Conservation (phyloP, 1,284 basidiomycete species). For the Coniferiporia weirii region DNA sequence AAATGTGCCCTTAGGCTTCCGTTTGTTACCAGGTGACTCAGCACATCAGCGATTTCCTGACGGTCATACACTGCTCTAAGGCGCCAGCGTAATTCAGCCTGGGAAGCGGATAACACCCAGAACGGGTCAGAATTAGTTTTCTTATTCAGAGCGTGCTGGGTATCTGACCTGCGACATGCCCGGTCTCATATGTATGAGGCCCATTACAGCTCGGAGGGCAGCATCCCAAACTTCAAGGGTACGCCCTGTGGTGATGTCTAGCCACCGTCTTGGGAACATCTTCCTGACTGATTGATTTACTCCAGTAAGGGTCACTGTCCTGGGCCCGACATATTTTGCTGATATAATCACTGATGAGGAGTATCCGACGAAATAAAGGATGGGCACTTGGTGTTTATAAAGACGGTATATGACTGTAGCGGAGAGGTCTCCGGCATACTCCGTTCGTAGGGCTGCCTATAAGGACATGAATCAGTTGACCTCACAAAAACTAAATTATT, state of each 20-base stretch:
- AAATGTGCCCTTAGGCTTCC: conserved; percentile 33
- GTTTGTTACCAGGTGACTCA: conserved; percentile 51
- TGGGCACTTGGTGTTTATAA: conserved; percentile 40
- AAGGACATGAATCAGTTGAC: not conserved
- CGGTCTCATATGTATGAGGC: conserved; percentile 61
- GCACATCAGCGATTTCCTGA: conserved; percentile 64
- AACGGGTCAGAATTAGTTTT: conserved; percentile 4
- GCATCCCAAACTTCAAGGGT: conserved; percentile 64
- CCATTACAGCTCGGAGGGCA: conserved; percentile 60
- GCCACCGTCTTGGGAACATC: conserved; percentile 69
- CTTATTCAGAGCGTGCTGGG: not conserved
- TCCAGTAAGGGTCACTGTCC: conserved; percentile 55
- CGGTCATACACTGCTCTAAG: conserved; percentile 67
- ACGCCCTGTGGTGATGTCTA: conserved; percentile 61
- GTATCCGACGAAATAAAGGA: conserved; percentile 68
- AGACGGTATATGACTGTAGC: conserved; percentile 36
- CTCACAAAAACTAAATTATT: not conserved
- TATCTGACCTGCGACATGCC: conserved; percentile 65
- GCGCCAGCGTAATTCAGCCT: conserved; percentile 66
- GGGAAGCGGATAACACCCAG: conserved; percentile 7
- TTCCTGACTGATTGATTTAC: conserved; percentile 31
- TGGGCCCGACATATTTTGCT: conserved; percentile 43
- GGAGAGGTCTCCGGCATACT: not conserved
- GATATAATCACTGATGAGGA: conserved; percentile 43
- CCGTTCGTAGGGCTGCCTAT: not conserved